phyloP scores from a whole-genome alignment of 257 asterid species.

The Solanum rostratum region DNA sequence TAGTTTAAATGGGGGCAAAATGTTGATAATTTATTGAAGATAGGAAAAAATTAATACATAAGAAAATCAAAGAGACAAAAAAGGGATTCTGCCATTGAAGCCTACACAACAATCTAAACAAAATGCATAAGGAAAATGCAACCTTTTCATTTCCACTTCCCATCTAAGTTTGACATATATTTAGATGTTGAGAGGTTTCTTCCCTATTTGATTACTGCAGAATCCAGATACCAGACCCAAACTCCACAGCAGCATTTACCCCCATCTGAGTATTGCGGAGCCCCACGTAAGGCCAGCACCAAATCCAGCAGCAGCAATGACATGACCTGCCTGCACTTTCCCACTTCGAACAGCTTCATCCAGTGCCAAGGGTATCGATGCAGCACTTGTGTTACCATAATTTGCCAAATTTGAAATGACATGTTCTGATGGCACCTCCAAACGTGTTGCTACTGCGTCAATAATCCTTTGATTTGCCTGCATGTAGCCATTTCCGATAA shows the following conservation, averaged over 20 bases:
- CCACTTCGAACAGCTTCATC: conserved; percentile 91
- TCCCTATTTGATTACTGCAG: not conserved
- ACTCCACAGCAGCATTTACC: conserved; percentile 21
- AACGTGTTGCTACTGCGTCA: conserved; percentile 79
- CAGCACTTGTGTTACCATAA: conserved; percentile 89
- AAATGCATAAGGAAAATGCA: conserved; percentile 5
- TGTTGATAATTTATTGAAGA: conserved; percentile 1
- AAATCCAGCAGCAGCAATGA: conserved; percentile 87
- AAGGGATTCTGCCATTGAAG: not conserved
- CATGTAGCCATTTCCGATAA: conserved; percentile 1
- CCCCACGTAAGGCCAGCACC: conserved; percentile 99
- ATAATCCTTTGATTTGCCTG: conserved; percentile 93
- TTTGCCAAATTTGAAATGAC: conserved; percentile 87
- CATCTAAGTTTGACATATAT: not conserved
- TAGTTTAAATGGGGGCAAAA: not conserved
- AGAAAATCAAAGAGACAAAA: not conserved
- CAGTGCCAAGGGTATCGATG: conserved; percentile 89
- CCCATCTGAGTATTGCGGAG: conserved; percentile 86
- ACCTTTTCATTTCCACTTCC: not conserved
- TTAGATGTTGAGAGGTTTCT: not conserved
- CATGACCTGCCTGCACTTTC: conserved; percentile 63
- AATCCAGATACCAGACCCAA: not conserved
- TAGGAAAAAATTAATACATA: not conserved
- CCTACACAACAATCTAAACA: conserved; percentile 9
- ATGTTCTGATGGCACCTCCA: conserved; percentile 55